Conservation (phyloP, 1,284 basidiomycete species). For the Ceratobasidium sp. region DNA sequence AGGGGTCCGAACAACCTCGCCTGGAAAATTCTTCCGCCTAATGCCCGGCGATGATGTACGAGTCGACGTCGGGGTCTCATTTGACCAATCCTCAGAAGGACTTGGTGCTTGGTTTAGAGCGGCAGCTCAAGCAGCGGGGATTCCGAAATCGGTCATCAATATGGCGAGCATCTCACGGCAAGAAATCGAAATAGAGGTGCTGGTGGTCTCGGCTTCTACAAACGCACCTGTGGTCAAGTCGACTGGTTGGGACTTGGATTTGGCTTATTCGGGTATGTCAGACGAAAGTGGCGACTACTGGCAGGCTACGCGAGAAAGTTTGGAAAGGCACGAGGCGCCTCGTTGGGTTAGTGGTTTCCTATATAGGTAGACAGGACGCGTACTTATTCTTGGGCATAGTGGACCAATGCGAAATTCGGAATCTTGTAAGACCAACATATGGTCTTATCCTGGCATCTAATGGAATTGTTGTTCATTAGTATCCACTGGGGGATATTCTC, state of each 20-base stretch:
- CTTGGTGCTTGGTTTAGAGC: neutral
- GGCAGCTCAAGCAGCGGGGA: neutral
- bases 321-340: conserved; percentile 59
- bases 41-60: conserved; percentile 56
- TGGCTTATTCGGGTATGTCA: neutral
- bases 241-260: conserved; percentile 10
- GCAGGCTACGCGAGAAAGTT: conserved; percentile 49
- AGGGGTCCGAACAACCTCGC: conserved; percentile 52
- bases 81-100: neutral
- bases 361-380: no score
- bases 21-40: conserved; percentile 54
- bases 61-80: conserved; percentile 42
- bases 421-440: conserved; percentile 56
- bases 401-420: conserved; percentile 61
- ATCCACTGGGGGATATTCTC: conserved; percentile 68
- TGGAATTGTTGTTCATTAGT: conserved; percentile 44
- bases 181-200: neutral
- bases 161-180: no score
- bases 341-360: conserved; percentile 53
- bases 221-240: conserved; percentile 16
- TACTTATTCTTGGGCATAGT: conserved; percentile 46
- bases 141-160: neutral
- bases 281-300: conserved; percentile 10
- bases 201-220: neutral
- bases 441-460: neutral